Conservation (phyloP, 352 stramenopile genomes). For the Pythium monospermum region DNA sequence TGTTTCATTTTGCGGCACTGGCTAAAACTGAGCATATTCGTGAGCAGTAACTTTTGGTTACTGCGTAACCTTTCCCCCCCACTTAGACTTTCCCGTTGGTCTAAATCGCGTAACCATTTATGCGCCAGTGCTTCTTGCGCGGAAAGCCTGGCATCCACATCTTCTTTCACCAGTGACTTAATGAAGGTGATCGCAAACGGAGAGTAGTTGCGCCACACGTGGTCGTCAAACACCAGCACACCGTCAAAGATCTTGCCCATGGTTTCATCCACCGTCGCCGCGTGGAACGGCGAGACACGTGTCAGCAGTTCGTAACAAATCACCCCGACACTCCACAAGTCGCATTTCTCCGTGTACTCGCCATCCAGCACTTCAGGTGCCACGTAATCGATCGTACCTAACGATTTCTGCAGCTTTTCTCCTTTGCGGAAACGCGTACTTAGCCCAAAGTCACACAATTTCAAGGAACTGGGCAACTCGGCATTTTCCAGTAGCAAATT, state of each 20-base stretch:
- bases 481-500: slow-evolving; percentile 77
- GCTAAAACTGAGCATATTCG: slow-evolving; percentile 78
- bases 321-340: slow-evolving; percentile 76
- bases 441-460: slow-evolving; percentile 80
- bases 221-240: slow-evolving; percentile 64
- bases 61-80: slow-evolving; percentile 35
- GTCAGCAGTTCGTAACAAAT: slow-evolving; percentile 76
- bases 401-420: slow-evolving; percentile 65
- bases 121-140: slow-evolving; percentile 62
- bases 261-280: slow-evolving; percentile 59
- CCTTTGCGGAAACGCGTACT: slow-evolving; percentile 68
- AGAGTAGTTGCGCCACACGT: slow-evolving; percentile 61
- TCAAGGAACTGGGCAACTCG: slow-evolving; percentile 51
- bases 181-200: slow-evolving; percentile 66
- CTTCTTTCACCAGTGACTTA: slow-evolving; percentile 74
- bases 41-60: slow-evolving; percentile 62
- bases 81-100: slow-evolving; percentile 19
- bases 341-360: slow-evolving; percentile 80
- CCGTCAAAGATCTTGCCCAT: slow-evolving; percentile 84
- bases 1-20: slow-evolving; percentile 73
- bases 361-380: slow-evolving; percentile 77
- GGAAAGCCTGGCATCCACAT: slow-evolving; percentile 57
- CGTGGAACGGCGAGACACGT: slow-evolving; percentile 65
- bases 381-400: slow-evolving; percentile 82
- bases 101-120: slow-evolving; percentile 45